phyloP scores from a whole-genome alignment of 2,329 filamentous ascomycete genomes.

The Alternaria triticimaculans region DNA sequence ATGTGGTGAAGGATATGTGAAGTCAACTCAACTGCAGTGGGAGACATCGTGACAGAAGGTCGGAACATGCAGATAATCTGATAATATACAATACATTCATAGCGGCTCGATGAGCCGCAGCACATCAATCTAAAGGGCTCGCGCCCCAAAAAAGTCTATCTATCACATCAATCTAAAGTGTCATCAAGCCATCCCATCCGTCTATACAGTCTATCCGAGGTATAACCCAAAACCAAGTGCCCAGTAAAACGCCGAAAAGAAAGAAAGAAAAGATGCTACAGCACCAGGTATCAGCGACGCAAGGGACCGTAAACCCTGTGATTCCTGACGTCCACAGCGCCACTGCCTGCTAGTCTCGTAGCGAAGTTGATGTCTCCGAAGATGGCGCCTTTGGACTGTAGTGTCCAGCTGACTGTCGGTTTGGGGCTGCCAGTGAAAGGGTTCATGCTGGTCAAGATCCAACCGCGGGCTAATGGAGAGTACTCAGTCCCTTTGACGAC shows the following conservation, averaged over 20 bases:
- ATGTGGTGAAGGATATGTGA: background rate
- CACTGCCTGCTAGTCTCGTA: conserved; percentile 17
- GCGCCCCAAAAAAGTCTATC: background rate
- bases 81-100: background rate
- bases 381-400: conserved; percentile 49
- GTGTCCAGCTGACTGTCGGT: conserved; percentile 46
- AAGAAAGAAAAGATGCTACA: background rate
- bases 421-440: conserved; percentile 30
- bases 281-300: background rate
- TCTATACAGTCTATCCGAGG: background rate
- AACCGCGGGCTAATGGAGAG: conserved; percentile 34
- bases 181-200: background rate
- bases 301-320: conserved; percentile 37
- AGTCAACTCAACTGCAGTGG: background rate
- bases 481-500: conserved; percentile 32
- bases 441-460: conserved; percentile 48
- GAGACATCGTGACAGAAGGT: background rate
- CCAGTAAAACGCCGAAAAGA: background rate
- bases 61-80: too few species aligned
- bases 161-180: background rate
- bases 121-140: background rate
- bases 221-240: background rate
- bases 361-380: conserved; percentile 46
- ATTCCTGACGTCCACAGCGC: conserved; percentile 17
- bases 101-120: background rate